Conservation (phyloP, 2,329 filamentous ascomycete genomes). For the Cladophialophora psammophila region DNA sequence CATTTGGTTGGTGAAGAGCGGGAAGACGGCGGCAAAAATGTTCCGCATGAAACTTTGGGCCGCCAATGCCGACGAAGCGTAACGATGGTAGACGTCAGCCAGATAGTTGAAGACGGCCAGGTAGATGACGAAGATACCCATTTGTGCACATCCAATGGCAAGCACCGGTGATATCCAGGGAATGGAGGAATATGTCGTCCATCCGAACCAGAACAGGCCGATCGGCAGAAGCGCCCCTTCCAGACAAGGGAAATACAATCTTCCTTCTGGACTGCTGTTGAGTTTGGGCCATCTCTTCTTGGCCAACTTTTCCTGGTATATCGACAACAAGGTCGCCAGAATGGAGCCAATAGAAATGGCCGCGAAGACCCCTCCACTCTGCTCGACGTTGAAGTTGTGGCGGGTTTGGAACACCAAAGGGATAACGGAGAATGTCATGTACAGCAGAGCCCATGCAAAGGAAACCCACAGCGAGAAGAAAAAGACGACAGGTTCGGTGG, state of each 20-base stretch:
- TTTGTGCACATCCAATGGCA: slow-evolving; percentile 75
- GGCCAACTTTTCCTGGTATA: slow-evolving; percentile 68
- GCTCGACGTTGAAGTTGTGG: slow-evolving; percentile 71
- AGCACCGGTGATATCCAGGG: slow-evolving; percentile 77
- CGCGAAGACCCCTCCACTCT: slow-evolving; percentile 75
- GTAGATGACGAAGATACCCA: slow-evolving; percentile 87
- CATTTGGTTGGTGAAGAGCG: slow-evolving; percentile 75
- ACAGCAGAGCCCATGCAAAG: slow-evolving; percentile 89
- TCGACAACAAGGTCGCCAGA: slow-evolving; percentile 71
- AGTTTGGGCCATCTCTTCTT: slow-evolving; percentile 44
- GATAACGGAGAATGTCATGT: slow-evolving; percentile 81
- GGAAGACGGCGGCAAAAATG: slow-evolving; percentile 80
- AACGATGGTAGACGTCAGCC: slow-evolving; percentile 84
- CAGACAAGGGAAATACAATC: slow-evolving; percentile 84
- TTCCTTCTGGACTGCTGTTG: slow-evolving; percentile 69
- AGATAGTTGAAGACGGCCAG: slow-evolving; percentile 92
- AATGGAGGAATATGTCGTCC: slow-evolving; percentile 62
- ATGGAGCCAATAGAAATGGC: slow-evolving; percentile 73
- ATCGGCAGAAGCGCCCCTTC: slow-evolving; percentile 77
- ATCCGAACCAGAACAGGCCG: slow-evolving; percentile 83
- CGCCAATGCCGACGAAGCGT: slow-evolving; percentile 83
- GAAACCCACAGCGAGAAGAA: slow-evolving; percentile 87
- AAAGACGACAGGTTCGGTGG: slow-evolving; percentile 69
- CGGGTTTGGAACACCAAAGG: slow-evolving; percentile 76
- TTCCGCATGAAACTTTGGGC: slow-evolving; percentile 89